Base-by-base conservation (phyloP, 2,329 filamentous ascomycete genomes). In the Alternaria infectoria region DNA sequence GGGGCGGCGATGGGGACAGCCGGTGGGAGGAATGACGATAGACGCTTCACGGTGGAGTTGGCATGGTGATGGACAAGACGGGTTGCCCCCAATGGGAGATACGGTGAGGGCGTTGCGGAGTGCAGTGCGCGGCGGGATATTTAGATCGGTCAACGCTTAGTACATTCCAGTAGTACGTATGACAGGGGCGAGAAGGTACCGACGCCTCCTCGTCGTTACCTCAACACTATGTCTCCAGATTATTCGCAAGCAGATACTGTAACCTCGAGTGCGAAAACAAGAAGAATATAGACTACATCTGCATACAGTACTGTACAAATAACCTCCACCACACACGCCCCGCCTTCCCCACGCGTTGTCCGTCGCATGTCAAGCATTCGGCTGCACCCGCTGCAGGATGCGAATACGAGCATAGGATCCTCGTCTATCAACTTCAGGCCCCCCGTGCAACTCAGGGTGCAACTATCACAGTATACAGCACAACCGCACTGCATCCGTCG, bases 61-160 rank as follows among this genome's bases (percentile, higher is more conserved):
- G 30, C 55, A 57, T 50, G 44, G n/a, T 57, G 25, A 12, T 57
- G 30, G 45, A 26, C 45, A 50, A 43, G 45, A 57, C 55, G 19
- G 36, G 36, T 36, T 15, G n/a, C 21, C 55, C 28, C 19, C 55
- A 45, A 57, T 57, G 47, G 28, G 45, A 57, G 28, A 49, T 57
- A 26, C 45, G 55, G 55, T 57, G 55, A 57, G 54, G 36, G 54
- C 54, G 54, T 57, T 36, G 54, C 54, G 54, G 54, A 57, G 55
- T 49, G 45, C 28, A 50, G 45, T 43, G 55, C 36, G 36, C 36
- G 45, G 55, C 45, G 45, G 55, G 55, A 57, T 50, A 57, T 49
- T 49, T 36, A 49, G 44, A 40, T 40, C 36, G 45, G 55, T 49
- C 44, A 50, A 49, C 9, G 44, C 44, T 40, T 57, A 40, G 36